Conservation (phyloP, 345 rosid genomes). For the Excoecaria cochinchinensis region DNA sequence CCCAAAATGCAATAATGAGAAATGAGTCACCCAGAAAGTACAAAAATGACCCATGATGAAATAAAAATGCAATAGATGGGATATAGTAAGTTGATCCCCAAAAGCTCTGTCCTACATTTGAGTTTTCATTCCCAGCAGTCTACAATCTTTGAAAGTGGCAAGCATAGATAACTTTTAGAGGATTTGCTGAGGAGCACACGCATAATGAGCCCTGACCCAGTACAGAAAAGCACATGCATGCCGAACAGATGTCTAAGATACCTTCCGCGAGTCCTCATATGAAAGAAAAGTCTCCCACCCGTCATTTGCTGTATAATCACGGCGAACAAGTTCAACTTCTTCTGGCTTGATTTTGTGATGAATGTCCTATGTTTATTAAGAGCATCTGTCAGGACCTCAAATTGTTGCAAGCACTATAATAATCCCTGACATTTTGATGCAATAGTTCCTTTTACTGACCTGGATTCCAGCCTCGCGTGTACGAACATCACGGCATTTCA, state of each 20-base stretch:
- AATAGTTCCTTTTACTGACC: slow-evolving; percentile 33
- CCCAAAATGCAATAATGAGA: not conserved
- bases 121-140: slow-evolving; percentile 4
- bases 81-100: not conserved
- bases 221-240: not conserved
- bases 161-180: not conserved
- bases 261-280: slow-evolving; percentile 95
- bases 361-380: slow-evolving; percentile 61
- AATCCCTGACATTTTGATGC: not conserved
- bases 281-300: slow-evolving; percentile 99
- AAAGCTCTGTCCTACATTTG: not conserved
- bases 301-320: slow-evolving; percentile 95
- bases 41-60: not conserved
- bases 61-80: not conserved
- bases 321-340: slow-evolving; percentile 98
- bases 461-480: slow-evolving; percentile 99
- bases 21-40: not conserved
- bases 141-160: not conserved
- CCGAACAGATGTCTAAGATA: slow-evolving; percentile 25
- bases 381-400: slow-evolving; percentile 3
- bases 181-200: not conserved
- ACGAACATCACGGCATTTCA: slow-evolving; percentile 97
- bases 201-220: not conserved
- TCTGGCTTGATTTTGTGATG: slow-evolving; percentile 95
- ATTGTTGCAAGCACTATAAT: not conserved